Base-by-base conservation (phyloP, 192 early-diverging fungal species). In the Coemansia sp. region DNA sequence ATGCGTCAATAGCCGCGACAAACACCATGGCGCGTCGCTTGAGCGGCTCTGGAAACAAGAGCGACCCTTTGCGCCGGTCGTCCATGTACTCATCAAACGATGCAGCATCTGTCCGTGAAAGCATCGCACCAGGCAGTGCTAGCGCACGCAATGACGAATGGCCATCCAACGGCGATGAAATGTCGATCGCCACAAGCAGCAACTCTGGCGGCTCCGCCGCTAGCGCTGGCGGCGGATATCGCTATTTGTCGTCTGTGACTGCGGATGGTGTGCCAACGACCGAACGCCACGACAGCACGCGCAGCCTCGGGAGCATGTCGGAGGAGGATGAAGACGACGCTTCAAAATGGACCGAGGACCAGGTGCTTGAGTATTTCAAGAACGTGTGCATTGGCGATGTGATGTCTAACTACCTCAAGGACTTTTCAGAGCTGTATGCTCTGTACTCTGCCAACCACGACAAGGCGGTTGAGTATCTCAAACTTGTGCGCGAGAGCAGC, bases 361-460 rank as follows among this genome's bases (percentile, higher is more conserved):
- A 74, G 62, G 68, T 74, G 46, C 71, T 80, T 12, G 68, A 71
- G 43, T 80, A 80, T 51, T 74, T 80, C 42, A 74, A 67, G 59
- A 80, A 80, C 55, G 77, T 80, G 62, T 74, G 77, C 61, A 81
- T 81, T 34, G 73, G 73, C 60, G 74, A 81, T 31, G 71, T 81
- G 63, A 75, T 81, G 74, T 48, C 74, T 59, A 72, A 67, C 63
- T 76, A 75, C 34, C 70, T 81, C 34, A 76, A 81, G 66, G 74
- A 81, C 63, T 81, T 81, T 73, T 81, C 73, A 21, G 79, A 81
- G 61, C 73, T 69, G 48, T 81, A 81, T 60, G 79, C 79, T 37
- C 70, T 60, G 59, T 81, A 81, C 61, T 75, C 79, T 33, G 79
- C 79, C 63, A 81, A 81, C 70, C 79, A 81, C 53, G 74, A 75